Evolutionary conservation across 1,284 basidiomycete genomes (phyloP).

Genomic region (Taiwanofungus camphoratus): DNA sequence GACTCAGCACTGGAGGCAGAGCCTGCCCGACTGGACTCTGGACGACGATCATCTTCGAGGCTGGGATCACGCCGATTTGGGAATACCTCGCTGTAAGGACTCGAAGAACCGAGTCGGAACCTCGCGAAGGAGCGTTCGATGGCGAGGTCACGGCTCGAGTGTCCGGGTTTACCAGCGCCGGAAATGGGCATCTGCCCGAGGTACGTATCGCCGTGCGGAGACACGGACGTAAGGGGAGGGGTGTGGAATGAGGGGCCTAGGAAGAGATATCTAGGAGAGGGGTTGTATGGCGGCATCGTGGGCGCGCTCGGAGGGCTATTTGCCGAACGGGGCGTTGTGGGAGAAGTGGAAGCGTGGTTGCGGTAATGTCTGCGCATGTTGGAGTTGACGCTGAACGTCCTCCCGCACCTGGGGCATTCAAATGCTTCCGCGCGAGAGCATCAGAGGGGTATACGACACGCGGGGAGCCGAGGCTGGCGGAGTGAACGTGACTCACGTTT

Average conservation of each 20-base stretch:
- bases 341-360: conserved; percentile 42
- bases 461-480: not conserved
- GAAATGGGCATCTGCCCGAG: no score
- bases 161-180: no score
- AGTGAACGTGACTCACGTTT: conserved; percentile 45
- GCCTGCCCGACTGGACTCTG: no score
- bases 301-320: not conserved
- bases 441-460: conserved; percentile 5
- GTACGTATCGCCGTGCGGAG: no score
- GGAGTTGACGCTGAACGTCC: conserved; percentile 74
- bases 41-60: no score
- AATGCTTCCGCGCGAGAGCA: conserved; percentile 43
- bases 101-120: no score
- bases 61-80: no score
- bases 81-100: no score
- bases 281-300: not conserved
- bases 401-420: conserved; percentile 67
- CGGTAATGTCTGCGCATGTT: conserved; percentile 77
- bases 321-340: not conserved
- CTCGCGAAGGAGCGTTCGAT: no score
- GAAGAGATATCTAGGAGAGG: not conserved
- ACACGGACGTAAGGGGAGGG: no score
- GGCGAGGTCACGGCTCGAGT: no score
- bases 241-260: not conserved
- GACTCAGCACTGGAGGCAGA: no score